Base-by-base conservation (phyloP, 768 basidiomycete genomes). In the Podaxis pistillaris region DNA sequence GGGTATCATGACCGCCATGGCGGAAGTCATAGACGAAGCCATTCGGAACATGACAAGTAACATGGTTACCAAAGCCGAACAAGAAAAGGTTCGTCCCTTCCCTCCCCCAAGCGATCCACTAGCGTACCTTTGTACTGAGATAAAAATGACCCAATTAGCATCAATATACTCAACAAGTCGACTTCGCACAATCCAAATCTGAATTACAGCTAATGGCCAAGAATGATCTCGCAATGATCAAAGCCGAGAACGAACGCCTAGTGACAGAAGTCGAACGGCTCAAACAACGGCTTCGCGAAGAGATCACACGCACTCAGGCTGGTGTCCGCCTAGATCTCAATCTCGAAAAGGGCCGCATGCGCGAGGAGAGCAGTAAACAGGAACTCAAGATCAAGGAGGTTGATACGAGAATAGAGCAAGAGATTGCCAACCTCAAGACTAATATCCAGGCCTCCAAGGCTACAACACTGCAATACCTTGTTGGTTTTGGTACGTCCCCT, bases 301-400 rank as follows among this genome's bases (percentile, higher is more conserved):
- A 98, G 71, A 91, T 97, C 57, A 91, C 88, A 3, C 84, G 90
- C 24, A 97, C 95, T 8, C 95, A 97, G 73, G 91, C 90, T 11
- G 95, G 95, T 17, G 97, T 99, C 3, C 80, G 96, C 57, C 76
- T 99, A 15, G 97, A 99, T 74, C 76, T 99, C 62, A 99, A 99
- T 75, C 77, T 98, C 26, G 96, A 99, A 79, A 98, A 98, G 75
- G 94, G 94, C 1, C 83, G 96, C 51, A 93, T 98, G 80, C 80
- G 96, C 57, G 96, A 98, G 71, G 96, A 98, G 79, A 88, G 87
- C 66, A 89, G 87, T 67, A 86, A 87, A 44, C 93, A 98, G 69
- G 95, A 97, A 70, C 78, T 96, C 57, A 98, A 98, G 85, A 92
- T 98, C 71, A 94, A 94, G 73, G 96, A 99, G 73, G 95, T 98